Evolutionary conservation across 164 flowering plant species (phyloP).

Genomic region (Piper betle): DNA sequence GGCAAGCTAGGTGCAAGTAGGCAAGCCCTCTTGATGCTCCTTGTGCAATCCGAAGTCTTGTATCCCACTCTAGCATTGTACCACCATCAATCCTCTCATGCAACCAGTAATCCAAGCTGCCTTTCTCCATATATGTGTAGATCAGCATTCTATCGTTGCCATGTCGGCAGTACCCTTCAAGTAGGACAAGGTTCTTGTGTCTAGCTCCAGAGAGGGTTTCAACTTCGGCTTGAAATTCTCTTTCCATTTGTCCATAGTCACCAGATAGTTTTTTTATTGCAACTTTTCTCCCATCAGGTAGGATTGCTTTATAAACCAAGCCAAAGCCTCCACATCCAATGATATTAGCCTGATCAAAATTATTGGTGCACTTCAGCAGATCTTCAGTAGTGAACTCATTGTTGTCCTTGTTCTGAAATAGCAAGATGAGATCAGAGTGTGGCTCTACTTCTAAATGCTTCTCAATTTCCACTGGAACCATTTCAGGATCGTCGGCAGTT

Average conservation of each 20-base stretch:
- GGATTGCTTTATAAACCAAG: constrained; percentile 54
- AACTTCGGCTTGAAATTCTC: constrained; percentile 74
- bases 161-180: constrained; percentile 53
- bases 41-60: constrained; percentile 50
- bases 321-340: constrained; percentile 83
- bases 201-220: constrained; percentile 67
- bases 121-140: constrained; percentile 66
- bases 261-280: constrained; percentile 73
- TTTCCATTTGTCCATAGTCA: constrained; percentile 63
- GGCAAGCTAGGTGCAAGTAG: constrained; percentile 57
- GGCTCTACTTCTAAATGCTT: constrained; percentile 21
- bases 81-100: constrained; percentile 62
- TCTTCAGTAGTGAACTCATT: constrained; percentile 45
- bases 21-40: constrained; percentile 64
- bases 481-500: constrained; percentile 22
- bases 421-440: constrained; percentile 24
- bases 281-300: constrained; percentile 46
- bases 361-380: constrained; percentile 42
- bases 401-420: constrained; percentile 35
- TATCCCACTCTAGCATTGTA: constrained; percentile 44
- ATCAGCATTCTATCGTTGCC: constrained; percentile 49
- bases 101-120: constrained; percentile 84
- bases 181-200: constrained; percentile 63
- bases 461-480: constrained; percentile 9
- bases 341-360: constrained; percentile 66